Evolutionary conservation across 306 rosid species (phyloP).

Genomic region (Trifolium fragiferum): DNA sequence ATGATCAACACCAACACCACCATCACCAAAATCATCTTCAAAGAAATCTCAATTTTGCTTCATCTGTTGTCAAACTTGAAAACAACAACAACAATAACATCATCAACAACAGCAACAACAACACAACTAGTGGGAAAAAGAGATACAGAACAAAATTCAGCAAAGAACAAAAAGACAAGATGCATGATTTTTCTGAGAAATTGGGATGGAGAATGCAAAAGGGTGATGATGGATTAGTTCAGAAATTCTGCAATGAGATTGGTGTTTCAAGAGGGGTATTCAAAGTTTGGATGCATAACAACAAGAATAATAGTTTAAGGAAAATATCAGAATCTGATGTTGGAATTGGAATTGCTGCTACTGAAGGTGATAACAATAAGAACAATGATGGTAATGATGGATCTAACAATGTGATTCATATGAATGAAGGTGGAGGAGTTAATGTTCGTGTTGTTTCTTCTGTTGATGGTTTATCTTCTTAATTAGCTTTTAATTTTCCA

Average conservation of each 20-base stretch:
- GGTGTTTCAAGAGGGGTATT: slow-evolving; percentile 73
- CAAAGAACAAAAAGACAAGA: slow-evolving; percentile 87
- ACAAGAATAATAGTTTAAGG: slow-evolving; percentile 64
- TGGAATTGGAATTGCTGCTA: slow-evolving; percentile 12
- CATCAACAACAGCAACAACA: not conserved
- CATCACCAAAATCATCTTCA: slow-evolving; percentile 17
- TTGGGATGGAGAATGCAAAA: slow-evolving; percentile 83
- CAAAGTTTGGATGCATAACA: slow-evolving; percentile 96
- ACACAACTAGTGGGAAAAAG: slow-evolving; percentile 52
- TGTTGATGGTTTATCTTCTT: slow-evolving; percentile 46
- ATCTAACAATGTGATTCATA: slow-evolving; percentile 34
- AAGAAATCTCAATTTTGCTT: slow-evolving; percentile 30
- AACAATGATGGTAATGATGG: slow-evolving; percentile 4
- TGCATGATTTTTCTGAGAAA: slow-evolving; percentile 69
- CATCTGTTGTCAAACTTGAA: not conserved
- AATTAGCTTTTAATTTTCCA: not conserved
- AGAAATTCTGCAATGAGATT: slow-evolving; percentile 72
- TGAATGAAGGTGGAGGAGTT: slow-evolving; percentile 44
- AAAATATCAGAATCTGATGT: slow-evolving; percentile 49
- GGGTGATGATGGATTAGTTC: slow-evolving; percentile 59
- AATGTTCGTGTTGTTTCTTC: slow-evolving; percentile 60
- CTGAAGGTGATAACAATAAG: slow-evolving; percentile 26
- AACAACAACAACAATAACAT: not conserved
- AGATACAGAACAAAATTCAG: slow-evolving; percentile 81
- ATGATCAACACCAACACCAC: slow-evolving; percentile 26